Conservation (phyloP, 495 filamentous ascomycete genomes). For the Rhizodiscina lignyota region DNA sequence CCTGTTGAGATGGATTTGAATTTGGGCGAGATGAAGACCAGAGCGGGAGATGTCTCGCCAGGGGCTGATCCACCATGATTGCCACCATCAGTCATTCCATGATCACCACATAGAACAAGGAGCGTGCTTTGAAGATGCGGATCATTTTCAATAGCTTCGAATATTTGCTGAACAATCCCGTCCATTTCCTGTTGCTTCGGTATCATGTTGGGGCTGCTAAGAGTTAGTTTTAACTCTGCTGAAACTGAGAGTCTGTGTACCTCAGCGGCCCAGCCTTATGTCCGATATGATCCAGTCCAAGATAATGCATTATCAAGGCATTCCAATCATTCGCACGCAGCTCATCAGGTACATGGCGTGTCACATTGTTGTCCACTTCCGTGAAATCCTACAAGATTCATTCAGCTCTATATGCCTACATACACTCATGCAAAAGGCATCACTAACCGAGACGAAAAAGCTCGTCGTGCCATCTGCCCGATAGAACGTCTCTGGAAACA, state of each 20-base stretch:
- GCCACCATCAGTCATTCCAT: constrained; percentile 97
- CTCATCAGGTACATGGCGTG: constrained; percentile 67
- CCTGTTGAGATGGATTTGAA: constrained; percentile 36
- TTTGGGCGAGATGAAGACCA: constrained; percentile 84
- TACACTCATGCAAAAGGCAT: not conserved
- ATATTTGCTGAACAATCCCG: constrained; percentile 56
- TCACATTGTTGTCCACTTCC: constrained; percentile 96
- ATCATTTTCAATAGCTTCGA: constrained; percentile 51
- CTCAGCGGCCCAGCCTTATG: constrained; percentile 79
- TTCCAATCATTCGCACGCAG: constrained; percentile 71
- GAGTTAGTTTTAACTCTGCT: not conserved
- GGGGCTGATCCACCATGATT: constrained; percentile 89
- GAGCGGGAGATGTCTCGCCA: constrained; percentile 82
- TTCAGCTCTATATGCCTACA: constrained; percentile 1
- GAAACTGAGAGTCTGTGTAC: not conserved
- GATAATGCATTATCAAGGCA: constrained; percentile 83
- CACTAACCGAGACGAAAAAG: constrained; percentile 91
- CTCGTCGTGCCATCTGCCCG: constrained; percentile 84
- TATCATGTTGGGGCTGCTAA: constrained; percentile 65
- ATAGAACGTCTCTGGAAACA: constrained; percentile 78
- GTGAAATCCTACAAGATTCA: constrained; percentile 61
- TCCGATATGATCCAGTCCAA: constrained; percentile 93
- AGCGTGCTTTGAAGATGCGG: constrained; percentile 59
- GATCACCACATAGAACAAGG: constrained; percentile 79
- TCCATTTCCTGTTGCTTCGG: constrained; percentile 96